These are phyloP conservation scores for Gentiana dahurica DNA, from an alignment of 257 asterid genomes.

Conservation along the genomic window DNA sequence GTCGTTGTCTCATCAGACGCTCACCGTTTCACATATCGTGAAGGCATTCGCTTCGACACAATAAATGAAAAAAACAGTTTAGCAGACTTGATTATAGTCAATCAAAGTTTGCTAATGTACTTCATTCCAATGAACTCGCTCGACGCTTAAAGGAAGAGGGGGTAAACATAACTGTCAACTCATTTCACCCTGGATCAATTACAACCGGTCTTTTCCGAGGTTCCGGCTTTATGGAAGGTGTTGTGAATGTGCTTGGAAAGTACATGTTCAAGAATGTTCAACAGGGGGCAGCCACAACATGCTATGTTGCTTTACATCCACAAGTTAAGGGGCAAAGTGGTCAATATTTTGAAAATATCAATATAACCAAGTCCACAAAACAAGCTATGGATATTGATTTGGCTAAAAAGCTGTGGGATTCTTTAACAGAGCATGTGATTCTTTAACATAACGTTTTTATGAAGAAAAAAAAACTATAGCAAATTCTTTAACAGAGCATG, in stretches of 20 bases:
- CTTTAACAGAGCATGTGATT: no score
- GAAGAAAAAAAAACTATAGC: no score
- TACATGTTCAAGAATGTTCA: constrained; percentile 42
- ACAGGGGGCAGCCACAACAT: constrained; percentile 79
- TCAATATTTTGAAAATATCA: constrained; percentile 33
- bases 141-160: constrained; percentile 68
- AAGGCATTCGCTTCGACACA: no score
- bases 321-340: constrained; percentile 36
- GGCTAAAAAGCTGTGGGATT: not conserved
- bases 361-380: constrained; percentile 31
- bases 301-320: constrained; percentile 65
- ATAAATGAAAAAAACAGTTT: no score
- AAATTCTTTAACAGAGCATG: no score
- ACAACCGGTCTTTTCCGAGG: constrained; percentile 61
- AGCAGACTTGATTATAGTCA: constrained; percentile 49
- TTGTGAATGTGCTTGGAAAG: constrained; percentile 28
- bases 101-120: constrained; percentile 70
- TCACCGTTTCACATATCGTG: no score
- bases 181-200: constrained; percentile 76
- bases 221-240: constrained; percentile 44
- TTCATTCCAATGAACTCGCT: constrained; percentile 64
- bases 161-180: constrained; percentile 62
- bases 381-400: constrained; percentile 25
- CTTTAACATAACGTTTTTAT: not conserved
- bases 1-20: no score